Evolutionary conservation across 495 filamentous ascomycete species (phyloP).

Genomic region (Aspergillus panamensis): DNA sequence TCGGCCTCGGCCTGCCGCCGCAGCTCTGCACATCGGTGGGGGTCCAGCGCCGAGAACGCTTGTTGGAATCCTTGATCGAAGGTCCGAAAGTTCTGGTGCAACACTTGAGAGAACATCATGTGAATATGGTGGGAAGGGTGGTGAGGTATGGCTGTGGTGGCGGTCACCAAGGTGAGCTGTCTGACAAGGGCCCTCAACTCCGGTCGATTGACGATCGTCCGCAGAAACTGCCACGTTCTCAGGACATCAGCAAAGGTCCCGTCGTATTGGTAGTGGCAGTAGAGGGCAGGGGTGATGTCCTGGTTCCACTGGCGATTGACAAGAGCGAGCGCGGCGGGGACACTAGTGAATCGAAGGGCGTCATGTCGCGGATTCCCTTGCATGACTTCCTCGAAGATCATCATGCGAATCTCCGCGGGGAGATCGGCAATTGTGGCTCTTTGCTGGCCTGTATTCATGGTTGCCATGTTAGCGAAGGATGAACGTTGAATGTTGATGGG

Average conservation of each 20-base stretch:
- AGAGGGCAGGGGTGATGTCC: not conserved
- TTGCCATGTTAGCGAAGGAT: not conserved
- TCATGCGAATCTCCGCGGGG: not conserved
- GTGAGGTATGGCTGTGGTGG: not conserved
- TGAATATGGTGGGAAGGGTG: not conserved
- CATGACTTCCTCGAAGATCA: not conserved
- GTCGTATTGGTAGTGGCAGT: not conserved
- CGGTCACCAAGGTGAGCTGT: not conserved
- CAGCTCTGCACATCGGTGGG: not conserved
- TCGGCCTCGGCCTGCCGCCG: not conserved
- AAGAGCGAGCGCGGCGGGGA: not conserved
- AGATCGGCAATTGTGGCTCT: not conserved
- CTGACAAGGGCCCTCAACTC: not conserved
- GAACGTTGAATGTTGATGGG: not conserved
- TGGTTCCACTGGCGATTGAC: not conserved
- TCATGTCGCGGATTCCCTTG: not conserved
- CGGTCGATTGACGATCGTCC: conserved; percentile 2
- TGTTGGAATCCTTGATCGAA: not conserved
- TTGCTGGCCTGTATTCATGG: not conserved
- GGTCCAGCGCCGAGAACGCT: not conserved
- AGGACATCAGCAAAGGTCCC: no score
- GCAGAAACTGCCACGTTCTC: not conserved
- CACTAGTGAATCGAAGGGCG: no score
- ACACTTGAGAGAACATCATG: not conserved
- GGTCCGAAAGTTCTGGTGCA: not conserved